phyloP scores from a whole-genome alignment of 805 yeast genomes.

The Zygotorulaspora chibaensis region DNA sequence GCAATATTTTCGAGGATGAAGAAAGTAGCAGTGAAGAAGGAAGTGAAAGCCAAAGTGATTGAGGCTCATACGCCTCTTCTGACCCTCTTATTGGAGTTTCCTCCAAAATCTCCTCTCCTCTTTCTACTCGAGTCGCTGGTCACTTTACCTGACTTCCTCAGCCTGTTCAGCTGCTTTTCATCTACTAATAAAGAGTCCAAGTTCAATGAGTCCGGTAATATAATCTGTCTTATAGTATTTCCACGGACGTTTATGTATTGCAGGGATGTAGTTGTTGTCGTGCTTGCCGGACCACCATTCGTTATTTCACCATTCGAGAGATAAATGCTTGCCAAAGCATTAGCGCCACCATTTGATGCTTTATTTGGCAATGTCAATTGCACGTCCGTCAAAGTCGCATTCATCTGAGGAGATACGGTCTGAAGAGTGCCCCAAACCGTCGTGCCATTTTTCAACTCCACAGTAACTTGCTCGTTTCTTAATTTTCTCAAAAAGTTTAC shows the following conservation, averaged over 20 bases:
- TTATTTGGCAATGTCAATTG: slow-evolving; percentile 56
- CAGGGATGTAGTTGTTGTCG: slow-evolving; percentile 55
- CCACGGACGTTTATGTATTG: slow-evolving; percentile 86
- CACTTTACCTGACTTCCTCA: slow-evolving; percentile 30
- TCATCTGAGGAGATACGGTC: slow-evolving; percentile 88
- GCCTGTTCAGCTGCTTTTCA: slow-evolving; percentile 25
- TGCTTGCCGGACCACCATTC: slow-evolving; percentile 2
- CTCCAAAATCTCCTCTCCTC: slow-evolving; percentile 26
- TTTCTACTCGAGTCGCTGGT: slow-evolving; percentile 22
- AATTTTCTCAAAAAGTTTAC: slow-evolving; percentile 71
- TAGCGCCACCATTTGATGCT: slow-evolving; percentile 10
- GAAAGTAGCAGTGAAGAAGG: slow-evolving; percentile 17
- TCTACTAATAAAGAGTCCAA: slow-evolving; percentile 59
- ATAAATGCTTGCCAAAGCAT: slow-evolving; percentile 26
- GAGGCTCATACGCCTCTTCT: slow-evolving; percentile 30
- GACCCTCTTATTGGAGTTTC: slow-evolving; percentile 29
- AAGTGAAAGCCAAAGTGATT: slow-evolving; percentile 15
- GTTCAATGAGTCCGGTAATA: slow-evolving; percentile 82
- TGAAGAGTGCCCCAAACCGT: slow-evolving; percentile 78
- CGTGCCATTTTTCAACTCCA: slow-evolving; percentile 89
- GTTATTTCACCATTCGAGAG: slow-evolving; percentile 17
- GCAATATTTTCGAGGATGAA: slow-evolving; percentile 22
- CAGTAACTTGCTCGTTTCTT: slow-evolving; percentile 79
- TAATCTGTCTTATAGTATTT: slow-evolving; percentile 75
- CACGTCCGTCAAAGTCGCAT: slow-evolving; percentile 73